Evolutionary conservation across 306 rosid genomes (phyloP), one percentile per base, ranked within the genome.

Genomic region (Sophora flavescens): DNA sequence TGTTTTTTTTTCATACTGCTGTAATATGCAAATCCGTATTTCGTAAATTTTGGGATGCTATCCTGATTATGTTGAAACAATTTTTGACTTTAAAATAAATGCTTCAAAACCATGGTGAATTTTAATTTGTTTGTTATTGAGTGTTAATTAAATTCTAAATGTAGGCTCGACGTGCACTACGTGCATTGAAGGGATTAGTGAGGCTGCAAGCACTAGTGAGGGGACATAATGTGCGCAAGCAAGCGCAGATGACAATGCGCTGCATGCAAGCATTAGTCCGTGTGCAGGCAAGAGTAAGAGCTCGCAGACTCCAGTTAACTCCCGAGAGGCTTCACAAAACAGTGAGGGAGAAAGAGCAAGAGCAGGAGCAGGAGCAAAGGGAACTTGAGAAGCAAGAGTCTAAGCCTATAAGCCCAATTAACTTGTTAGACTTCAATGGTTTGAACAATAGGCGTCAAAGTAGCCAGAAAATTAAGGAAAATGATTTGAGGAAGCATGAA

Each of bases 231-330:
- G 99, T 95, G 45, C 63, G 99, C 12, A 95, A 92, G 85, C 99
- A 95, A 87, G 97, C 99, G 6, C 93, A 89, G 22, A 83, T 90
- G 96, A 95, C 99, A 42, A 95, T 95, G 99, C 85, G 97, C 6
- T 92, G 99, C 77, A 95, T 95, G 97, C 97, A 95, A 78, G 99
- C 99, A 11, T 72, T 95, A 18, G 99, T 95, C 2, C 77, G 99
- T 0, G 99, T 92, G 4, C 99, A 95, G 42, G 89, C 88, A 26
- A 86, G 93, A 84, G 97, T 95, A 9, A 84, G 92, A 39, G 93
- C 93, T 16, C 88, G 93, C 14, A 83, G 99, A 65, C 67, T 95
- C 69, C 89, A 88, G 44, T 62, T 95, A 72, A 76, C 87, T 15
- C 76, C 81, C 5, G 85, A 86, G 35, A 90, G 83, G 84, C 83